phyloP scores from a whole-genome alignment of 371 early-diverging fungal genomes.

The Lichtheimia corymbifera region DNA sequence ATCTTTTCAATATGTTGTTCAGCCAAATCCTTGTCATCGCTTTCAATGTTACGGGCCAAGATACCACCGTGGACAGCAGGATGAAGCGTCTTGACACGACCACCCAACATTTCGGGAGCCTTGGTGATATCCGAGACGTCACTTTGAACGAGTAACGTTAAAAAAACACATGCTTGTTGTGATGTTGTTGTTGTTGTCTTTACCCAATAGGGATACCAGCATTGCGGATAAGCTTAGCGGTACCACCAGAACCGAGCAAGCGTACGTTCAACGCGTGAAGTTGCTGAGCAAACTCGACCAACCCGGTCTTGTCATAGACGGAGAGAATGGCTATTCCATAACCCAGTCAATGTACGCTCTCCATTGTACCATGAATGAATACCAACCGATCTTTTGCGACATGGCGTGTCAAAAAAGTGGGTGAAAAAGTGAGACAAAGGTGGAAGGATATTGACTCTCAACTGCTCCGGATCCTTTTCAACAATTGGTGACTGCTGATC shows the following conservation, averaged over 20 bases:
- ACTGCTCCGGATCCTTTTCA: too few relatives aligned
- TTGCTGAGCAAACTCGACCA: constrained; percentile 86
- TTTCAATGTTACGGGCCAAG: constrained; percentile 86
- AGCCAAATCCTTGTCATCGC: constrained; percentile 87
- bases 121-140: constrained; percentile 97
- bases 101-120: constrained; percentile 98
- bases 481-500: constrained; percentile 19
- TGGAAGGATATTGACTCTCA: too few relatives aligned
- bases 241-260: constrained; percentile 95
- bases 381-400: constrained; percentile 22
- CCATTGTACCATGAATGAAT: neutral
- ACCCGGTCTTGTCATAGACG: constrained; percentile 95
- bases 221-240: constrained; percentile 86
- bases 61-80: constrained; percentile 99
- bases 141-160: constrained; percentile 37
- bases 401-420: constrained; percentile 6
- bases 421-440: neutral
- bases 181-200: constrained; percentile 11
- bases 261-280: constrained; percentile 76
- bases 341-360: neutral
- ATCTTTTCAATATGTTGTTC: constrained; percentile 90
- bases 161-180: constrained; percentile 9
- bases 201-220: constrained; percentile 90
- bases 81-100: constrained; percentile 98
- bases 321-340: constrained; percentile 80